Base-by-base conservation (phyloP, 2,329 filamentous ascomycete species). In the Neospermospora avenae region DNA sequence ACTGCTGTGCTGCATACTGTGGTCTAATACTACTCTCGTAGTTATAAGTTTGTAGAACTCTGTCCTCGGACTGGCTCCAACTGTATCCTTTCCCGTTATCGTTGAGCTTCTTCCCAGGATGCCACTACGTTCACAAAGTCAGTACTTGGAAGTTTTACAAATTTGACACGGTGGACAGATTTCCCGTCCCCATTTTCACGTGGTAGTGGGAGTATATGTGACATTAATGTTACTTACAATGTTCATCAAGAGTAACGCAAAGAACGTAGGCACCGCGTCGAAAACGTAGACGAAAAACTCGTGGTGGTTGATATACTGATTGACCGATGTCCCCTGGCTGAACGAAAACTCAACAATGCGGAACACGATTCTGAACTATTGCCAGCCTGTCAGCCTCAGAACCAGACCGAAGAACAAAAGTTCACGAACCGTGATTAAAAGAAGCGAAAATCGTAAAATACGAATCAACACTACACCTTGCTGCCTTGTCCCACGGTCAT, bases 301-400 rank as follows among this genome's bases (percentile, higher is more conserved):
- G 61, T 81, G 74, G 44, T 71, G 74, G 16, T 81, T 70, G 0
- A 74, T 71, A 64, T 79, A 80, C 18, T 79, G 81, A 16, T 41
- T 41, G 39, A 41, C 39, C 24, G 37, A 51, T 1, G 59, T 54
- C 28, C 55, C 55, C 41, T 37, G 42, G 10, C 80, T 80, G 8
- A 74, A 73, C 0, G 75, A 75, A 65, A 81, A 86, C 69, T 87
- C 82, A 55, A 76, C 69, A 3, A 87, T 75, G 34, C 83, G 82
- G 72, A 80, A 87, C 61, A 84, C 77, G 68, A 86, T 84, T 24
- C 84, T 80, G 39, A 78, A 69, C 76, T 82, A 67, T 34, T 13
- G 16, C 28, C 1, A 14, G 42, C 37, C 18, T 20, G 3, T 31
- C 13, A 31, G 46, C 31, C 7, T 16, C 16, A 4, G 28, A 6